Percentiles rank a stretch among this genome's conserved stretches.
Conservation (phyloP, 441 rosid genomes). For the Gossypium aridum region DNA sequence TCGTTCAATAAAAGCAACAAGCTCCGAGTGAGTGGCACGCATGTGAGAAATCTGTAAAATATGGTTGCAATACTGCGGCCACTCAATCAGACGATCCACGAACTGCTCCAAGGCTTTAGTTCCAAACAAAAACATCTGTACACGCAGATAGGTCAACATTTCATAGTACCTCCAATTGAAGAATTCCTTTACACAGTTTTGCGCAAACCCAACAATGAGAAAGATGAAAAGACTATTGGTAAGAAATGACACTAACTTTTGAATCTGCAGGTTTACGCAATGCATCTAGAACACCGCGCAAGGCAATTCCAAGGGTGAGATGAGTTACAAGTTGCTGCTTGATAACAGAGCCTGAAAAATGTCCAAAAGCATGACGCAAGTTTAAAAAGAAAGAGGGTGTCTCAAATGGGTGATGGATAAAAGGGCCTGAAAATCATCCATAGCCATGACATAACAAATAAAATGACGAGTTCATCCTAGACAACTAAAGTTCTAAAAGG, state of each 20-base stretch:
- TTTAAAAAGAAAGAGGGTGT: not conserved
- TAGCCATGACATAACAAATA: not conserved
- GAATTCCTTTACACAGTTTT: not conserved
- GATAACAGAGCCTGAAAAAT: constrained; percentile 71
- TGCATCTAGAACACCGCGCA: constrained; percentile 96
- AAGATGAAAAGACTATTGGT: not conserved
- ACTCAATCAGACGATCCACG: constrained; percentile 88
- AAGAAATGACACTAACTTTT: constrained; percentile 45
- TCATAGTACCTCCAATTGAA: not conserved
- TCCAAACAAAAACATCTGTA: constrained; percentile 97
- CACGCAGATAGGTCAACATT: constrained; percentile 16
- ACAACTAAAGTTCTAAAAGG: not conserved
- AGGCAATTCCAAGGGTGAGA: constrained; percentile 85
- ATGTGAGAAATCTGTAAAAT: constrained; percentile 97
- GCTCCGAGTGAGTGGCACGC: constrained; percentile 76
- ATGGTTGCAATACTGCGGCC: constrained; percentile 99
- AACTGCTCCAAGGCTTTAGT: constrained; percentile 98
- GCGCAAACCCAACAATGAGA: not conserved
- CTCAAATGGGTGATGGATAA: not conserved
- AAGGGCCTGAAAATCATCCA: not conserved
- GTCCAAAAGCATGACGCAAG: constrained; percentile 5
- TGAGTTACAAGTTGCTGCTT: constrained; percentile 97
- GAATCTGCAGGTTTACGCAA: constrained; percentile 98
- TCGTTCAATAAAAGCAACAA: constrained; percentile 88
- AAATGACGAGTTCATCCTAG: not conserved